Evolutionary conservation across 1,139 yeast genomes (phyloP).

Genomic region (Sugiyamaella grinbergsii): DNA sequence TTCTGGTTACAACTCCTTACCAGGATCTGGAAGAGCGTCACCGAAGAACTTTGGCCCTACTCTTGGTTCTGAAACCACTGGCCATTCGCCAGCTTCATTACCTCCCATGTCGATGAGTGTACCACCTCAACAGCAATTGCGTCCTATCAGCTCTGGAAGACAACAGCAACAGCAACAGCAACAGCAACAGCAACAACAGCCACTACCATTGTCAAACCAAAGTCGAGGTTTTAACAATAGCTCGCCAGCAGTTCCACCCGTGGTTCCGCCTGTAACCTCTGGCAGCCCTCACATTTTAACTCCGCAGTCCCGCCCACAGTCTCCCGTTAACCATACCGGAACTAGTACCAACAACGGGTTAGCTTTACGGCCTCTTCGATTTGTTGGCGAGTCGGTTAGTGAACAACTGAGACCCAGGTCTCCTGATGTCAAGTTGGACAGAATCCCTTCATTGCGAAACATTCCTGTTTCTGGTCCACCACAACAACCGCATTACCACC

Average conservation of each 20-base stretch:
- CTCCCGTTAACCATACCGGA: slow-evolving; percentile 26
- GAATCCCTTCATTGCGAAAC: slow-evolving; percentile 39
- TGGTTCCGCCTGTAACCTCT: not conserved
- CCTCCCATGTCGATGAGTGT: slow-evolving; percentile 13
- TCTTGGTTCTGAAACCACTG: not conserved
- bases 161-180: too few species aligned
- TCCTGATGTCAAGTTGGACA: slow-evolving; percentile 38
- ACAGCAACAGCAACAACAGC: too few species aligned
- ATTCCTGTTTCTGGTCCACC: slow-evolving; percentile 9
- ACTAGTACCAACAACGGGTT: slow-evolving; percentile 2
- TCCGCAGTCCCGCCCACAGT: slow-evolving; percentile 37
- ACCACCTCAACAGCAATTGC: slow-evolving; percentile 4
- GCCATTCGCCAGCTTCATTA: slow-evolving; percentile 3
- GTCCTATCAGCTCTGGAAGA: not conserved
- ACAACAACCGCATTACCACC: slow-evolving; percentile 1
- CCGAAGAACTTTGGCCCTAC: slow-evolving; percentile 12
- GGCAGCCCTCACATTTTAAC: slow-evolving; percentile 32
- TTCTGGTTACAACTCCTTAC: slow-evolving; percentile 14
- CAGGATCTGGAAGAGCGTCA: slow-evolving; percentile 18
- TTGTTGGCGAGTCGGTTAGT: slow-evolving; percentile 34
- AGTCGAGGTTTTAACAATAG: not conserved
- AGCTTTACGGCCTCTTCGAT: slow-evolving; percentile 18
- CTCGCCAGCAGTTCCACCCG: not conserved
- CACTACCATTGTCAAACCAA: not conserved
- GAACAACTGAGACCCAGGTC: slow-evolving; percentile 42